phyloP scores from a whole-genome alignment of 495 filamentous ascomycete genomes.

The Aspergillus nidulans region DNA sequence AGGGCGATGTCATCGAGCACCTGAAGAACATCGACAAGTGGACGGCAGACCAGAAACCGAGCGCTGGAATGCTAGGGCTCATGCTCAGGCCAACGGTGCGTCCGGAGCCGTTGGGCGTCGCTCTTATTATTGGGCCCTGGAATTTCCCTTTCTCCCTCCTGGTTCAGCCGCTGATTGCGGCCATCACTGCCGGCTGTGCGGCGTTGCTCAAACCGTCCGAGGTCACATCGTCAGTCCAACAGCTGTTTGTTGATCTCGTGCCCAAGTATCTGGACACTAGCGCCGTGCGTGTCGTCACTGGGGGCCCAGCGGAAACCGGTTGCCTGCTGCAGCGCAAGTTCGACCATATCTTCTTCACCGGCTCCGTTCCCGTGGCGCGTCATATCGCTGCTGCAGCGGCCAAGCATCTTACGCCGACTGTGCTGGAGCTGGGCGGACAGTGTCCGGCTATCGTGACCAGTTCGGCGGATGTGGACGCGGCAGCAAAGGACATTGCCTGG shows the following conservation, averaged over 20 bases:
- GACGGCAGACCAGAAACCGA: conserved; percentile 65
- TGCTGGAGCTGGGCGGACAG: conserved; percentile 77
- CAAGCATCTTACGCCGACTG: conserved; percentile 79
- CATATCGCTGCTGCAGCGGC: conserved; percentile 85
- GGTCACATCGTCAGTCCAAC: conserved; percentile 60
- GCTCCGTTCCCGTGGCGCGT: conserved; percentile 62
- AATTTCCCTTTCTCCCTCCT: conserved; percentile 78
- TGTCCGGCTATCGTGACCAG: conserved; percentile 83
- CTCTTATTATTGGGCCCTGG: conserved; percentile 83
- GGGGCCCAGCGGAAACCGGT: conserved; percentile 67
- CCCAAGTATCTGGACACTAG: conserved; percentile 62
- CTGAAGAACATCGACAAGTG: conserved; percentile 68
- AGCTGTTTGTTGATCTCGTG: conserved; percentile 68
- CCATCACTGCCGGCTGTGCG: conserved; percentile 81
- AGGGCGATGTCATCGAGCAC: conserved; percentile 67
- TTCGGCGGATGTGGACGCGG: conserved; percentile 66
- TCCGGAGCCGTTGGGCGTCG: conserved; percentile 68
- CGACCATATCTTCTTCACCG: conserved; percentile 94
- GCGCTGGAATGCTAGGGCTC: conserved; percentile 46
- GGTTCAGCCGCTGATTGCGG: conserved; percentile 71
- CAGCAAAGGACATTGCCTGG: conserved; percentile 73
- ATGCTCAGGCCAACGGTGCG: conserved; percentile 52
- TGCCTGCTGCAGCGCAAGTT: conserved; percentile 75
- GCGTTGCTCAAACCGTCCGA: conserved; percentile 82
- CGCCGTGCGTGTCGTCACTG: conserved; percentile 69